Base-by-base conservation (phyloP, 2,329 filamentous ascomycete species). In the Blastomyces silverae region DNA sequence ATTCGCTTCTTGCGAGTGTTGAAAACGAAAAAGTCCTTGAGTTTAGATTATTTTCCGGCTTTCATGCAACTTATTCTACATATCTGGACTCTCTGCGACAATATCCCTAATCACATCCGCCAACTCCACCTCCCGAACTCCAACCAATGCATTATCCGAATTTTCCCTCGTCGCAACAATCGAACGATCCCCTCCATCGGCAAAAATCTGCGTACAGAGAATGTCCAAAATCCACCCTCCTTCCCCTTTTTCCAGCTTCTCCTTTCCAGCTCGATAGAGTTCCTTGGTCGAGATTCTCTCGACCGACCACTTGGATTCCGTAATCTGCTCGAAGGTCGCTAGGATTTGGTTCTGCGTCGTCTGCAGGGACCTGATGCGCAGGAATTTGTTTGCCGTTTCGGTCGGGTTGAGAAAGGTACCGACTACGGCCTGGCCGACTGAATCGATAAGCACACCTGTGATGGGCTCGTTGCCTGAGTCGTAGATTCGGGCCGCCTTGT, bases 401-500 rank as follows among this genome's bases (percentile, higher is more conserved):
- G 56, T 61, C 25, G 66, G 65, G n/a, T 66, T 61, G 3, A 62
- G 63, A 13, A 69, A 62, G 8, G 44, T 44, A 34, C 66, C 66
- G 17, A 66, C 62, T 25, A 69, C 62, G 2, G 67, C 53, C 52
- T 69, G 64, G 25, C 66, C 67, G 8, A 72, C 63, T 5, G 69
- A 68, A 22, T 62, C 61, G 20, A 67, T 66, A 22, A 71, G 65
- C 53, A 66, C 64, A 37, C 69, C 69, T 22, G 42, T 60, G 31
- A 68, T 55, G 34, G 70, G 65, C 37, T 70, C 69, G 28, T 64
- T 61, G 28, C 57, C 57, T 42, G 64, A 69, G 53, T 70, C 63
- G 48, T 64, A 69, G 31, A 69, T 73, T 28, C 67, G 71, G 17
- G 72, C 70, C 34, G 71, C 69, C 60, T 73, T 69, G 46, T 73